Evolutionary conservation across 352 stramenopile species (phyloP).

Genomic region (Pythium biforme): DNA sequence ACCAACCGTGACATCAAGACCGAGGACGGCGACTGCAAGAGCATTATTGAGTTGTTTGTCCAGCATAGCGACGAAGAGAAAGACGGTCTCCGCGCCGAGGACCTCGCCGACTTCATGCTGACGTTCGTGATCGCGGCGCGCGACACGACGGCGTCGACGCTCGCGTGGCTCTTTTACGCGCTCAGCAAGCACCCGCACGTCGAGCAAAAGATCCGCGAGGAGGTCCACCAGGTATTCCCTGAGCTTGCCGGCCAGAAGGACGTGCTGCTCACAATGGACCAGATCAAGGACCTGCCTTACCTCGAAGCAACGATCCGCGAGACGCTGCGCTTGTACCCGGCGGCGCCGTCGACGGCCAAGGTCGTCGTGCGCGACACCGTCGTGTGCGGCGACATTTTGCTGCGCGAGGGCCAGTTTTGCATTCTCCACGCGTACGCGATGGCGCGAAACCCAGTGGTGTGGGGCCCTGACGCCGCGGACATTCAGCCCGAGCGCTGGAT

Average conservation of each 20-base stretch:
- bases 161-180: conserved; percentile 74
- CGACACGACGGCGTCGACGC: conserved; percentile 68
- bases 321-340: conserved; percentile 61
- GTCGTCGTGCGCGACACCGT: conserved; percentile 53
- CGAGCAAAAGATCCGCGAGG: conserved; percentile 40
- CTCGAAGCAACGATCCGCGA: conserved; percentile 59
- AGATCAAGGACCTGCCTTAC: conserved; percentile 56
- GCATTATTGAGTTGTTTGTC: conserved; percentile 22
- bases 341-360: conserved; percentile 58
- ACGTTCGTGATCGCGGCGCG: conserved; percentile 68
- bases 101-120: conserved; percentile 66
- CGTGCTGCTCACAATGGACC: conserved; percentile 34
- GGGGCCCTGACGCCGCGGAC: conserved; percentile 50
- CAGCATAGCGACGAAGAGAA: conserved; percentile 19
- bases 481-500: conserved; percentile 68
- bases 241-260: conserved; percentile 27
- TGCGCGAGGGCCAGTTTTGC: conserved; percentile 29
- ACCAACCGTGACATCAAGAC: not conserved
- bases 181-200: conserved; percentile 63
- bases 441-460: conserved; percentile 30
- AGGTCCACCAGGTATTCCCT: conserved; percentile 32
- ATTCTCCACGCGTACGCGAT: conserved; percentile 37
- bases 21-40: conserved; percentile 23
- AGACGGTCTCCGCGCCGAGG: conserved; percentile 38
- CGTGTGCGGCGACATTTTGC: conserved; percentile 31